Evolutionary conservation across 352 stramenopile genomes (phyloP), one percentile per base, ranked within the genome.

Genomic region (Globisporangium viniferum): DNA sequence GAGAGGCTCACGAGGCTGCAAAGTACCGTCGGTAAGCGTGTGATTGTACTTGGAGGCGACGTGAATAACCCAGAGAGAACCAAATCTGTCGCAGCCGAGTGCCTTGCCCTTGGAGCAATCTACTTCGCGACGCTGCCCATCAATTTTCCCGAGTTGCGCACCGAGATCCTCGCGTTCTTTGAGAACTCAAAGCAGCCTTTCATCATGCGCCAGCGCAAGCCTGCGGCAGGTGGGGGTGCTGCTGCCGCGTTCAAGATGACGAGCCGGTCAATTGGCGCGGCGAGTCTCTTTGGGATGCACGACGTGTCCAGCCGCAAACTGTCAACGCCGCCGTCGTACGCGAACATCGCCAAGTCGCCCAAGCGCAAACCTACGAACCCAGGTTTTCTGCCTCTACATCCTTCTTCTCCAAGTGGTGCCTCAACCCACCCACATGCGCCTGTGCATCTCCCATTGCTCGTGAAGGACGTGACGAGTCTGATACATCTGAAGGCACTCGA

Each of bases 31-130:
- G 81, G 79, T 2, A 77, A 74, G 20, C 67, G 78, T 0, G 79
- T 93, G 35, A 86, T 91, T 36, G 55, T 92, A 0, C 71, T 92
- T 33, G 86, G 86, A 12, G 86, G 86, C 3, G 80, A 86, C 49
- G 29, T 72, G 12, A 51, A 67, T 2, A 66, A 85, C 3, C 70
- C 67, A 0, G 69, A 73, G 5, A 75, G 75, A 48, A 91, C 74
- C 0, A 59, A 75, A 24, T 57, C 66, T 1, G 63, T 84, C 18
- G 77, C 74, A 6, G 49, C 76, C 3, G 73, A 84, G 15, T 92
- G 84, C 24, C 65, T 92, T 2, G 67, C 68, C 0, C 66, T 78
- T 5, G 82, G 86, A 3, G 78, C 82, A 3, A 46, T 93, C 35
- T 89, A 85, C 63, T 93, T 93, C 63, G 81, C 80, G 10, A 73